Evolutionary conservation across 495 filamentous ascomycete genomes (phyloP).

Genomic region (Hypoxylon lienhwacheense): DNA sequence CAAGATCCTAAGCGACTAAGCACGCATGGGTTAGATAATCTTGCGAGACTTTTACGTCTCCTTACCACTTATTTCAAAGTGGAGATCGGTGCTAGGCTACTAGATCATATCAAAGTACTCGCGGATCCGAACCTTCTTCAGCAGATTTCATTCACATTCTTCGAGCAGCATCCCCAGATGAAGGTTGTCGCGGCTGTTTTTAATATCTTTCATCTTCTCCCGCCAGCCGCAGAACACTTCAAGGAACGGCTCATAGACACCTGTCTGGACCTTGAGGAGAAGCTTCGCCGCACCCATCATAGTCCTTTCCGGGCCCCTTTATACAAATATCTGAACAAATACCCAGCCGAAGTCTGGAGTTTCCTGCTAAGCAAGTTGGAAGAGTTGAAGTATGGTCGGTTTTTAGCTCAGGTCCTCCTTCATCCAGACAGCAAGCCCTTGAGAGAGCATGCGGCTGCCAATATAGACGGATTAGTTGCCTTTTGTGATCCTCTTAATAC

Average conservation of each 20-base stretch:
- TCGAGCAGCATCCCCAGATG: slow-evolving; percentile 89
- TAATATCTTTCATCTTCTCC: slow-evolving; percentile 94
- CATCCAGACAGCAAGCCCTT: slow-evolving; percentile 74
- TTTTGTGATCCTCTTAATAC: slow-evolving; percentile 63
- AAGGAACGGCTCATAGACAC: slow-evolving; percentile 86
- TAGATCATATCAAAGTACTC: slow-evolving; percentile 91
- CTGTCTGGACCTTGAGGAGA: slow-evolving; percentile 83
- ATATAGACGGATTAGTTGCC: slow-evolving; percentile 68
- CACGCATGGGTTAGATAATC: slow-evolving; percentile 85
- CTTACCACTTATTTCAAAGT: slow-evolving; percentile 99
- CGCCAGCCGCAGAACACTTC: slow-evolving; percentile 83
- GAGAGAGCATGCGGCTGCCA: slow-evolving; percentile 70
- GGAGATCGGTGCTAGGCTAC: slow-evolving; percentile 85
- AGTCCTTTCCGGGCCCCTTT: slow-evolving; percentile 91
- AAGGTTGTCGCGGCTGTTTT: slow-evolving; percentile 91
- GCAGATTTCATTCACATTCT: slow-evolving; percentile 87
- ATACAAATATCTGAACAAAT: slow-evolving; percentile 92
- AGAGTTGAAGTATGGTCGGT: slow-evolving; percentile 86
- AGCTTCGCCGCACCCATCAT: slow-evolving; percentile 83
- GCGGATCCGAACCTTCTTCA: slow-evolving; percentile 79
- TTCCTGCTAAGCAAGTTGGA: slow-evolving; percentile 74
- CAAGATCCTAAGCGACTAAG: slow-evolving; percentile 91
- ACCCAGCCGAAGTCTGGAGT: slow-evolving; percentile 82
- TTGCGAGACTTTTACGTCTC: slow-evolving; percentile 83
- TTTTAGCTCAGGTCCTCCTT: slow-evolving; percentile 86